Evolutionary conservation across 495 filamentous ascomycete species (phyloP).

Genomic region (Pyrenopolyporus hunteri): DNA sequence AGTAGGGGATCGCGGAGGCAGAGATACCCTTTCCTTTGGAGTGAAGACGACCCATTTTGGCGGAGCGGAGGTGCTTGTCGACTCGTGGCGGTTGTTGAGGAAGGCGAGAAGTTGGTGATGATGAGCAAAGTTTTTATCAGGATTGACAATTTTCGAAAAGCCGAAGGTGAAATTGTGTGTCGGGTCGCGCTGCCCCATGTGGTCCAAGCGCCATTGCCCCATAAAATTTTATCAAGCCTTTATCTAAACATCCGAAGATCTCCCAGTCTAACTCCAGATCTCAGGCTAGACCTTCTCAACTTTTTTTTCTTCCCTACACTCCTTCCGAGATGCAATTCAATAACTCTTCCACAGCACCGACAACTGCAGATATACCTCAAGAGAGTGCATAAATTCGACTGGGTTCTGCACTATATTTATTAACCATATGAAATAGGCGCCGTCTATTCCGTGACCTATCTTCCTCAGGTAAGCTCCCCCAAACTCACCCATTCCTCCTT

Average conservation of each 20-base stretch:
- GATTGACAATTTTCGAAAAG: constrained; percentile 23
- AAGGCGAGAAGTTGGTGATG: constrained; percentile 30
- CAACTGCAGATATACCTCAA: too few relatives aligned
- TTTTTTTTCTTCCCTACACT: constrained; percentile 1
- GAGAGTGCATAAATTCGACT: too few relatives aligned
- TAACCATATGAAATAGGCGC: not conserved
- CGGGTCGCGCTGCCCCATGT: constrained; percentile 8
- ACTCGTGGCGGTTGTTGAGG: constrained; percentile 40
- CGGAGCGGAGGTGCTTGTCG: constrained; percentile 48
- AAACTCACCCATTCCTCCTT: not conserved
- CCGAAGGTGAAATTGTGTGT: constrained; percentile 37
- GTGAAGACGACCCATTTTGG: constrained; percentile 97
- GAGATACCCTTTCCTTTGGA: constrained; percentile 99
- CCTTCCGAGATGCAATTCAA: too few relatives aligned
- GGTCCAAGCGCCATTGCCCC: not conserved
- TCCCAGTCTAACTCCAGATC: constrained; percentile 5
- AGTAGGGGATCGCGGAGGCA: constrained; percentile 93
- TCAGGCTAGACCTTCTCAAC: not conserved
- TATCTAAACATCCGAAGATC: constrained; percentile 11
- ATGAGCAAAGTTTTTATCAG: constrained; percentile 25
- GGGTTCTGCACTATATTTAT: too few relatives aligned
- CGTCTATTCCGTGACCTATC: not conserved
- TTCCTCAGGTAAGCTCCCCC: constrained; percentile 23
- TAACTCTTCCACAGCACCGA: too few relatives aligned
- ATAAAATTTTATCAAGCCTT: too few relatives aligned